Evolutionary conservation across 345 rosid genomes (phyloP).

Genomic region (Turnera subulata): DNA sequence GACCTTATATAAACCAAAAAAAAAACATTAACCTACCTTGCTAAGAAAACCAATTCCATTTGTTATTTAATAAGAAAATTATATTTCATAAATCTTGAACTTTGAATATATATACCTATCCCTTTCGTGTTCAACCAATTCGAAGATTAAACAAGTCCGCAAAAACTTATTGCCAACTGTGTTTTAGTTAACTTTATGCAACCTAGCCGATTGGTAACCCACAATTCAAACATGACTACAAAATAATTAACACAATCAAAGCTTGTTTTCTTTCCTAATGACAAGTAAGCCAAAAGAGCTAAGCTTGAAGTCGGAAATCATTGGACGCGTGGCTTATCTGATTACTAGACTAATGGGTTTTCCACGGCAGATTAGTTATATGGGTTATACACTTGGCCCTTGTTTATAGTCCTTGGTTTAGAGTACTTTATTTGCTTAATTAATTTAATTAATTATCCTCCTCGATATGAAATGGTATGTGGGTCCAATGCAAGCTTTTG

Average conservation of each 20-base stretch:
- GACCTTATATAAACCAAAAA: conserved; percentile 1
- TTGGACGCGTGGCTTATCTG: neutral
- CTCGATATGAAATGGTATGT: neutral
- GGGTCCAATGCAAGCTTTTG: neutral
- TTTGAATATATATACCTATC: no score
- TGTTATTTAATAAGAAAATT: neutral
- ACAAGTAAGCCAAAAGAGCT: neutral
- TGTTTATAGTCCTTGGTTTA: neutral
- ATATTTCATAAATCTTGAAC: neutral
- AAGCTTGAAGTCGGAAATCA: neutral
- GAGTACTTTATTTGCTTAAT: neutral
- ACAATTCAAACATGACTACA: neutral
- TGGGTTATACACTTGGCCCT: neutral
- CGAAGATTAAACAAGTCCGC: neutral
- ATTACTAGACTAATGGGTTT: neutral
- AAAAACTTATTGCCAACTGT: conserved; percentile 4
- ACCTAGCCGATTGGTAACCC: neutral
- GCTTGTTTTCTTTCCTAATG: neutral
- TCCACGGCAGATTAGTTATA: neutral
- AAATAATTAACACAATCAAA: no score
- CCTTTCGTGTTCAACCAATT: neutral
- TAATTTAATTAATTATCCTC: neutral
- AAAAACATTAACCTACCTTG: neutral
- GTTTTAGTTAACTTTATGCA: neutral
- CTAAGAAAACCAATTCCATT: neutral